phyloP scores from a whole-genome alignment of 352 stramenopile species.

The Pythium utonaiense region DNA sequence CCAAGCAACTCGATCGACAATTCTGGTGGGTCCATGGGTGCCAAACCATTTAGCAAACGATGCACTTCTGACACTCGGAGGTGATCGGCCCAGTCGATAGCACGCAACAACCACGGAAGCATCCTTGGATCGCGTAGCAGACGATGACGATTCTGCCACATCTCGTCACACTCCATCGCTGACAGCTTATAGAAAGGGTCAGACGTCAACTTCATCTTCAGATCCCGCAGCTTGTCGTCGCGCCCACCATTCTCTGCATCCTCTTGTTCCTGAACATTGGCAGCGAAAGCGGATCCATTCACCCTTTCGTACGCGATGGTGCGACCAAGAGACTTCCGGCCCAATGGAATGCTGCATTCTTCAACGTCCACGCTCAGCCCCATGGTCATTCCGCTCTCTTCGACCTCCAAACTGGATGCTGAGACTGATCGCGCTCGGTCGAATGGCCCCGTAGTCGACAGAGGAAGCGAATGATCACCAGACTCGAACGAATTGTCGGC shows the following conservation, averaged over 20 bases:
- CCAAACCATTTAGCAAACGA: slow-evolving; percentile 32
- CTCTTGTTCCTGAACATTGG: not conserved
- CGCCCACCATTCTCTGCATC: not conserved
- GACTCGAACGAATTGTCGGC: not conserved
- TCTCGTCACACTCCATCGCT: slow-evolving; percentile 12
- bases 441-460: not conserved
- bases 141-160: slow-evolving; percentile 19
- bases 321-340: not conserved
- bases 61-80: slow-evolving; percentile 34
- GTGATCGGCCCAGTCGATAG: slow-evolving; percentile 39
- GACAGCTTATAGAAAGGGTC: slow-evolving; percentile 27
- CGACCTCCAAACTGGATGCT: not conserved
- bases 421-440: not conserved
- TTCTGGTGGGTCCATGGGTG: slow-evolving; percentile 17
- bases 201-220: slow-evolving; percentile 4
- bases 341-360: not conserved
- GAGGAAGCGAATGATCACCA: not conserved
- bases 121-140: slow-evolving; percentile 25
- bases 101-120: slow-evolving; percentile 39
- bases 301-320: not conserved
- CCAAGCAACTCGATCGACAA: slow-evolving; percentile 17
- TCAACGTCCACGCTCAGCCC: not conserved
- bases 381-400: not conserved
- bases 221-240: not conserved
- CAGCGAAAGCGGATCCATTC: not conserved